Base-by-base conservation (phyloP, 1,284 basidiomycete species). In the Ustilago sp. region DNA sequence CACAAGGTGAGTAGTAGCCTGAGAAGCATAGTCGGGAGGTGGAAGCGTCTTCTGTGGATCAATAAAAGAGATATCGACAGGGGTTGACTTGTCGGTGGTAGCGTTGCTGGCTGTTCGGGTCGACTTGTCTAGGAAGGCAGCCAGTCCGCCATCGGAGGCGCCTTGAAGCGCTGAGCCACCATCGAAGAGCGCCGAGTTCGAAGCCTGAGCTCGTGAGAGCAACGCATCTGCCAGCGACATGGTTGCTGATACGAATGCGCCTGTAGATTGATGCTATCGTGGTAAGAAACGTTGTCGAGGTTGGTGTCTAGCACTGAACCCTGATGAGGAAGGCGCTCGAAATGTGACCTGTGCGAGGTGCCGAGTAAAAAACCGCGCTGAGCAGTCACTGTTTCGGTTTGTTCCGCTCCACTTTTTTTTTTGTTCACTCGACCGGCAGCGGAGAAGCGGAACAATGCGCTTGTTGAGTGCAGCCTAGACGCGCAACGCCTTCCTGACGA, bases 211-310 rank as follows among this genome's bases (percentile, higher is more conserved):
- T 47, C 70, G 41, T 8, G 65, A 57, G 36, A 73, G 54, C 13
- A 74, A 62, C 43, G 71, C 71, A 15, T 74, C 65, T 53, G 70
- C 61, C 53, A 73, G 50, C 43, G 70, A 63, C 70, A 73, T 73
- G 48, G 4, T 52, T 45, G 8, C 13, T 15, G 39, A 17, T 13
- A 13, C 0, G 39, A 41, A 41, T 2, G 13, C 15, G 17, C 23
- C 13, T 13, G 15, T 1, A 6, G 39, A 41, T 11, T 12, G 39
- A 15, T 41, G 11, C 17, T 12, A 41, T 1, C 39, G 13, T 15
- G 7, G 39, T 13, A 15, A 17, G 17, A 41, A 17, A 41, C 5
- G 39, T 1, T 15, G 39, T 17, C 39, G 39, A 17, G 13, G 39
- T 17, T 41, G 39, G 17, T 19, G 9, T 28, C 23, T 28, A 28